A percentile compares a stretch with the other conserved stretches of the same genome.
These are phyloP conservation scores for Abrus precatorius DNA, from an alignment of 306 rosid genomes.

Conservation along the genomic window DNA sequence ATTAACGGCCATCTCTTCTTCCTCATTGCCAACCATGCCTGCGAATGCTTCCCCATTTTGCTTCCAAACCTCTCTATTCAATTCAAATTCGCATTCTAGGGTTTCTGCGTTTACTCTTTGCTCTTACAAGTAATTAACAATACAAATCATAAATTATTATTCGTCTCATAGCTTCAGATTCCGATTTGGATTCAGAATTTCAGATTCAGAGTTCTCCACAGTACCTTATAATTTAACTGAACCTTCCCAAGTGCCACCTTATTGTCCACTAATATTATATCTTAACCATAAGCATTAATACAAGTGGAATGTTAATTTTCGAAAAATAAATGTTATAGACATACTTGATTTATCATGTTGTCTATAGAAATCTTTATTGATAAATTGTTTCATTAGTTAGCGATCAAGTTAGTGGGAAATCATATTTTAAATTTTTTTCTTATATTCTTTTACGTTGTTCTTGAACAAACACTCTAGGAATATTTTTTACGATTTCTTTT, in stretches of 20 bases:
- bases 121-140: neutral
- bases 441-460: too few species aligned
- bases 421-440: too few species aligned
- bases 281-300: too few species aligned
- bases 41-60: too few species aligned
- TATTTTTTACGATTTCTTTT: too few species aligned
- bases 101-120: conserved; percentile 4
- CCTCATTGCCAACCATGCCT: conserved; percentile 23
- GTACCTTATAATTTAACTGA: neutral
- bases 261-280: too few species aligned
- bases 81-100: conserved; percentile 42
- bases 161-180: neutral
- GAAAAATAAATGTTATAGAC: too few species aligned
- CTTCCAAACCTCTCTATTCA: conserved; percentile 52
- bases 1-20: conserved; percentile 63
- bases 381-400: neutral
- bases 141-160: neutral
- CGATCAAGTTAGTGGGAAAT: neutral
- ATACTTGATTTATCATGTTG: too few species aligned
- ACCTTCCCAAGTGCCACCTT: neutral
- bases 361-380: neutral
- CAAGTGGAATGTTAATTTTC: neutral
- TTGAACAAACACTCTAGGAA: too few species aligned
- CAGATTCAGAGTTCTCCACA: too few species aligned
- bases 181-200: neutral